These are phyloP conservation scores for Rhynchosporium agropyri DNA, from an alignment of 2,329 filamentous ascomycete genomes.

Conservation along the genomic window DNA sequence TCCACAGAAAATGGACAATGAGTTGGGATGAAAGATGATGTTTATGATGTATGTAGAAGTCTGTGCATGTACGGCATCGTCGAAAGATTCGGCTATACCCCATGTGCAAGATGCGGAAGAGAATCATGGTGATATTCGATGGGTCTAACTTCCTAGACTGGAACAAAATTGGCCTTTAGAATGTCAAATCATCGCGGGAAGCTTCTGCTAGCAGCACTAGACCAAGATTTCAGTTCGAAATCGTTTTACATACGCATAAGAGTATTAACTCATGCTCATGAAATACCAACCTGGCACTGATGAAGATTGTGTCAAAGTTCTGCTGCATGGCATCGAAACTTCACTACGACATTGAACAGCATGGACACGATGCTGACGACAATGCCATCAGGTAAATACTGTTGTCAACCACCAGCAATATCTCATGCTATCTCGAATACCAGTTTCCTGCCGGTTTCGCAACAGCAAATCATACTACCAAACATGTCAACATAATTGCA, in stretches of 20 bases:
- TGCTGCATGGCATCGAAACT: not conserved
- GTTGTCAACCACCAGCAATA: not conserved
- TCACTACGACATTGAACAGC: not conserved
- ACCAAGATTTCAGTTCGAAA: not conserved
- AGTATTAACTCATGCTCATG: constrained; percentile 12
- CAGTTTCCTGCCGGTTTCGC: not conserved
- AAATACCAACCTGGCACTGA: not conserved
- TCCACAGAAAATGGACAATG: not conserved
- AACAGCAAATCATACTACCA: not conserved
- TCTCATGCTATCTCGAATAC: not conserved
- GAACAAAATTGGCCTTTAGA: not conserved
- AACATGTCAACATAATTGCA: not conserved
- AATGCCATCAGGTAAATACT: not conserved
- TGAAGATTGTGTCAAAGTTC: not conserved
- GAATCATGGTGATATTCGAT: too few relatives aligned
- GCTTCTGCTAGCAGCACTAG: too few relatives aligned
- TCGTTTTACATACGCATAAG: not conserved
- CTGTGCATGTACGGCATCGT: not conserved
- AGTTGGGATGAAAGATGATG: not conserved
- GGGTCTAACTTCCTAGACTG: too few relatives aligned
- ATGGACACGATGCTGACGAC: not conserved
- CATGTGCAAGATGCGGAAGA: too few relatives aligned
- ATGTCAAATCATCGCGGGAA: not conserved
- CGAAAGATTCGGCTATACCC: not conserved
- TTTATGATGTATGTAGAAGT: not conserved